Base-by-base conservation (phyloP, 2,329 filamentous ascomycete genomes). In the Macroventuria anomochaeta region DNA sequence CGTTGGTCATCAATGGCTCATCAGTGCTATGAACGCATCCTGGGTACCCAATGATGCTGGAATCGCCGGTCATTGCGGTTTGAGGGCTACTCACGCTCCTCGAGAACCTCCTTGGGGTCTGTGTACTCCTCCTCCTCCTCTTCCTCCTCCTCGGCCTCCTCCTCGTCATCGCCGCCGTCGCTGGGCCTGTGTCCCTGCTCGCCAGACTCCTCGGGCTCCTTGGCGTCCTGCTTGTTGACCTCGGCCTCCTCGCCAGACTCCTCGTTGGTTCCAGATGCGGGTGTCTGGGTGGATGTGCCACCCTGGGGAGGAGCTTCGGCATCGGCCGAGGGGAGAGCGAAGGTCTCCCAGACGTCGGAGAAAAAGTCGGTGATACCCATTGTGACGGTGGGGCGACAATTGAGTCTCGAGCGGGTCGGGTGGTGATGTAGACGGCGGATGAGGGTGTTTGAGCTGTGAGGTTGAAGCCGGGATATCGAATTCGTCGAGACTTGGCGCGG, bases 21-120 rank as follows among this genome's bases (percentile, higher is more conserved):
- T 55, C 46, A 39, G 31, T 23, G 10, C 17, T 47, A 23, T 53
- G 26, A 23, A 21, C 21, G 31, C 33, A 18, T 31, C 7, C n/a
- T 26, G 15, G 26, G 12, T 21, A 10, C 11, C 23, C n/a, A 40
- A 34, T 8, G n/a, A 17, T 38, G 26, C 39, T 36, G 36, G 25
- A 21, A 8, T 8, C n/a, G 23, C 25, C 13, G n/a, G n/a, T 33
- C 18, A 20, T 25, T 18, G 15, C 32, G 29, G 3, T n/a, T 44
- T 43, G 12, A 42, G 32, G 47, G 36, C 29, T 46, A 87, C 91
- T 83, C 79, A 97, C 95, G 92, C 85, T 96, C 91, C 80, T 96
- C 90, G 59, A 97, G 79, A 77, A 85, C 85, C 59, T 93, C 90
- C 85, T 96, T 96, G 68, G 88, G 87, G 76, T 97, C 93, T 67